phyloP scores from a whole-genome alignment of 805 yeast species.

The Scheffersomyces amazonensis region DNA sequence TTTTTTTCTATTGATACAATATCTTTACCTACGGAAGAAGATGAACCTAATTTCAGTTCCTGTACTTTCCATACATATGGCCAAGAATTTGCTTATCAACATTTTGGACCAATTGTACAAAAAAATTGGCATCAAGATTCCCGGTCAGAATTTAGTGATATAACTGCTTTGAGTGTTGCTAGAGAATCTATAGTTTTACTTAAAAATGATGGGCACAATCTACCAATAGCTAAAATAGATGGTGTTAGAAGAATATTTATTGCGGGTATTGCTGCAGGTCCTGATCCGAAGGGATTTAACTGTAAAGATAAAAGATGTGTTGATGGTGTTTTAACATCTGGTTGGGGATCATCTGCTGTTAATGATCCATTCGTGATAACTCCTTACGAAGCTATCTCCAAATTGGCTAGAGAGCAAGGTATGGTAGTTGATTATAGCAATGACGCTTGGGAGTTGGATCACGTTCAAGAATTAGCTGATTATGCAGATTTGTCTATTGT shows the following conservation, averaged over 20 bases:
- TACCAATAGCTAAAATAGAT: constrained; percentile 48
- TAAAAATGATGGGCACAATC: constrained; percentile 48
- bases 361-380: constrained; percentile 55
- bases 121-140: constrained; percentile 57
- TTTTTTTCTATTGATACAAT: constrained; percentile 44
- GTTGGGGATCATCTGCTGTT: constrained; percentile 67
- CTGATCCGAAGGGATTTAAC: constrained; percentile 50
- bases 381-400: constrained; percentile 54
- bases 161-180: constrained; percentile 51
- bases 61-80: constrained; percentile 58
- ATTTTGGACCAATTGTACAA: constrained; percentile 51
- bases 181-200: constrained; percentile 55
- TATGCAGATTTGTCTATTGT: constrained; percentile 53
- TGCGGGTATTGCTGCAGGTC: constrained; percentile 54
- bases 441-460: constrained; percentile 46
- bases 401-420: constrained; percentile 43
- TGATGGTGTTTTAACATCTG: constrained; percentile 54
- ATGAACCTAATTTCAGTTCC: constrained; percentile 52
- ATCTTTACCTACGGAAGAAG: constrained; percentile 38
- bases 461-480: constrained; percentile 43
- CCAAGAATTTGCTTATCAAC: constrained; percentile 52
- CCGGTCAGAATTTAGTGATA: constrained; percentile 44
- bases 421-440: constrained; percentile 43
- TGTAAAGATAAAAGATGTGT: constrained; percentile 51
- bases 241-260: constrained; percentile 42